Base-by-base conservation (phyloP, 768 basidiomycete genomes). In the Chiua virens region DNA sequence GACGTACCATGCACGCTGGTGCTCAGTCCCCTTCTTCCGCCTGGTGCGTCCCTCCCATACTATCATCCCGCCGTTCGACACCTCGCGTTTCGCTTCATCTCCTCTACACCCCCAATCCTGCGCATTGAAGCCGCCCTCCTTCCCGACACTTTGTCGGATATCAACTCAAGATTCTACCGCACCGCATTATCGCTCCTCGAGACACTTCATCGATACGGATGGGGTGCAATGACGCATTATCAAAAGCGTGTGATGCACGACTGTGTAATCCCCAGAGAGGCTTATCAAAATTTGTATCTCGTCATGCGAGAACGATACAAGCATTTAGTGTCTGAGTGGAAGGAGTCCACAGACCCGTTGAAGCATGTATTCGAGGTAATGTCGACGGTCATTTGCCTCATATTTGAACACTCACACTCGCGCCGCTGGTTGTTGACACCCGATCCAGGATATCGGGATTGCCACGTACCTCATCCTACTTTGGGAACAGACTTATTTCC, bases 381-480 rank as follows among this genome's bases (percentile, higher is more conserved):
- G n/a, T 27, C 2, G 5, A 18, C 38, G 14, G 9, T 17, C 7
- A 17, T 7, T 37, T 20, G 42, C 10, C 13, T 21, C 39, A 7
- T 6, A 13, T n/a, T 14, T 30, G 27, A 2, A 8, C 23, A 27
- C 27, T 27, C 6, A 8, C 9, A 27, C 27, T 27, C 27, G 7
- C 30, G 34, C 14, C 15, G 13, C 34, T 17, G 34, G 15, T 34
- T 34, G 27, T 41, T 58, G 32, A 53, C 23, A 11, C 30, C 30
- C 36, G 15, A 34, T 41, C 28, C 59, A 96, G 89, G 96, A 98
- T 65, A 92, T 98, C 32, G 92, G 92, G 15, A 95, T 98, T 38
- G 93, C 93, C 3, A 92, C 92, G 2, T 98, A 89, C 66, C 75
- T 98, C 23, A 92, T 98, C 71, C 77, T 96, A 1, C 72, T 98